Base-by-base conservation (phyloP, 441 rosid genomes). In the Bruguiera hainesii region DNA sequence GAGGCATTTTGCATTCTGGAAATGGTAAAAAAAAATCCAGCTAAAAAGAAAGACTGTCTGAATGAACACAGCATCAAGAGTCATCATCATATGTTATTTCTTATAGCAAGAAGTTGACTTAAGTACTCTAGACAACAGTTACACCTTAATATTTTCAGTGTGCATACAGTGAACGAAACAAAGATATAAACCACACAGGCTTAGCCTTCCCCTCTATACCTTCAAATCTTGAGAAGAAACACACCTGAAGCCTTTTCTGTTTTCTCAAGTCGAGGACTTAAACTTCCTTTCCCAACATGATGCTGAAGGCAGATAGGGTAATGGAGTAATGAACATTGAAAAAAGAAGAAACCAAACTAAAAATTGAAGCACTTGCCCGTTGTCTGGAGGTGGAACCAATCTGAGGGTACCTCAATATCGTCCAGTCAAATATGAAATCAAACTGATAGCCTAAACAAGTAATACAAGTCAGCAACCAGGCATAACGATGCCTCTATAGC, bases 361-460 rank as follows among this genome's bases (percentile, higher is more conserved):
- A 33, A 66, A 56, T 30, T 55, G 46, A 39, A 48, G 33, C 58
- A 78, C 86, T 73, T 52, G 90, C 99, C 82, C 82, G 83, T 75
- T 85, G 82, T 76, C 87, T 86, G 71, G 96, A 82, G 73, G 88
- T 81, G 71, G 92, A 79, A 71, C 93, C 83, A 65, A 83, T 77
- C 67, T 89, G 97, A 60, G 99, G 93, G 74, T 88, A 82, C 85
- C 89, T 94, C 68, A 91, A 73, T 69, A 91, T 82, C 60, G 97
- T 93, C 98, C 98, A 93, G 80, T 93, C 96, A 76, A 87, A 93
- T 33, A 89, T 83, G 77, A 83, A 92, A 71, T 92, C 99, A 75
- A 95, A 91, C n/a, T 49, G 48, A 59, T 49, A 65, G 56, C 69
- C 58, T 50, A 48, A 11, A 25, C 33, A 56, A 29, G 31, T 29